Conservation (phyloP, 768 basidiomycete species). For the Calvatia gigantea region DNA sequence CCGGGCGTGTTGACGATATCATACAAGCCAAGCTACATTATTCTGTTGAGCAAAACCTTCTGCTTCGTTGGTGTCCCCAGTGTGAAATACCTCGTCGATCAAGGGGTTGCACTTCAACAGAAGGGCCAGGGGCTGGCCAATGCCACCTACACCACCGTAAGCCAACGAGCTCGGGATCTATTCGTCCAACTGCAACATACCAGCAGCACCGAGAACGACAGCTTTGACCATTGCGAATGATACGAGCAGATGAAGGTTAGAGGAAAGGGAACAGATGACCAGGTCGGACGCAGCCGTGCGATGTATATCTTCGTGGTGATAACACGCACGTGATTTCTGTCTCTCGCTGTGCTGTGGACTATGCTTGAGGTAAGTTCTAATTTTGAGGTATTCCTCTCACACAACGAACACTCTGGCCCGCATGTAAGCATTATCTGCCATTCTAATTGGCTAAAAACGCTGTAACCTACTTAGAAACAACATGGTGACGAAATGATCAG, state of each 20-base stretch:
- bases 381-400: background rate
- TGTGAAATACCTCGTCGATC: conserved; percentile 62
- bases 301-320: conserved; percentile 9
- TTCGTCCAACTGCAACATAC: conserved; percentile 33
- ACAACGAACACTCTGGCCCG: background rate
- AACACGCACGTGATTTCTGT: background rate
- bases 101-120: conserved; percentile 84
- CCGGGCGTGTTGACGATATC: conserved; percentile 99
- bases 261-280: conserved; percentile 16
- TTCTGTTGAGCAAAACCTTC: background rate
- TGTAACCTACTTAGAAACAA: no score
- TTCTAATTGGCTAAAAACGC: background rate
- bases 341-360: background rate
- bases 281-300: background rate
- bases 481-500: no score
- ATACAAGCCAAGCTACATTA: conserved; percentile 72
- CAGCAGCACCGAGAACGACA: conserved; percentile 96
- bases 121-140: conserved; percentile 93
- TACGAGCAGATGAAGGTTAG: conserved; percentile 20
- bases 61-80: background rate
- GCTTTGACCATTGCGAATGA: conserved; percentile 57
- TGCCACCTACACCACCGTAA: conserved; percentile 62
- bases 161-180: background rate
- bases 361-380: background rate
- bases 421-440: background rate